Evolutionary conservation across 768 basidiomycete species (phyloP).

Genomic region (Phylloporus sp.): DNA sequence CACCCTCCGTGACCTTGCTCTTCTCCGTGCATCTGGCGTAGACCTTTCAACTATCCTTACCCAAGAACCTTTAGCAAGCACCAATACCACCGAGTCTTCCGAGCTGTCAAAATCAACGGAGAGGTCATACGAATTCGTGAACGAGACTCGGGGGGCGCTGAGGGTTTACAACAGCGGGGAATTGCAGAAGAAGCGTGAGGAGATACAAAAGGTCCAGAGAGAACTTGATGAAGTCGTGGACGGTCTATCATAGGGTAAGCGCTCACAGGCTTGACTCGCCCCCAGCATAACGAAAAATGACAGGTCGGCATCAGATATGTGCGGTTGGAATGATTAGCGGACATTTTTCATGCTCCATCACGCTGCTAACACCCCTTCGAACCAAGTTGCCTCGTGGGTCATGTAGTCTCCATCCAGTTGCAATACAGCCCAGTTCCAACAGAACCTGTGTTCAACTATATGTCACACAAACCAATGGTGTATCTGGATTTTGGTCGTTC

Average conservation of each 20-base stretch:
- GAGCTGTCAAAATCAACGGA: slow-evolving; percentile 24
- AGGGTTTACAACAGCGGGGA: slow-evolving; percentile 41
- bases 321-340: background rate
- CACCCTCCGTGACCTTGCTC: slow-evolving; percentile 68
- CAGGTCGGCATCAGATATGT: background rate
- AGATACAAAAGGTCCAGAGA: slow-evolving; percentile 53
- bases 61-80: background rate
- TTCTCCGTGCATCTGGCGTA: slow-evolving; percentile 58
- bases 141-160: slow-evolving; percentile 55
- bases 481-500: no score
- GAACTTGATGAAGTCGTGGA: slow-evolving; percentile 50
- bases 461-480: background rate
- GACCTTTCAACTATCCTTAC: slow-evolving; percentile 35
- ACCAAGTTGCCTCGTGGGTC: background rate
- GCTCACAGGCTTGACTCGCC: background rate
- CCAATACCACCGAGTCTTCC: slow-evolving; percentile 5
- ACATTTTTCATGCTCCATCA: background rate
- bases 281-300: background rate
- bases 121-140: slow-evolving; percentile 57
- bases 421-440: background rate
- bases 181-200: slow-evolving; percentile 47
- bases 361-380: background rate
- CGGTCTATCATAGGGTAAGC: slow-evolving; percentile 29
- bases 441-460: background rate
- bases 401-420: background rate